These are phyloP conservation scores for Hymenoscyphus linearis DNA, from an alignment of 2,329 filamentous ascomycete genomes.

Conservation along the genomic window DNA sequence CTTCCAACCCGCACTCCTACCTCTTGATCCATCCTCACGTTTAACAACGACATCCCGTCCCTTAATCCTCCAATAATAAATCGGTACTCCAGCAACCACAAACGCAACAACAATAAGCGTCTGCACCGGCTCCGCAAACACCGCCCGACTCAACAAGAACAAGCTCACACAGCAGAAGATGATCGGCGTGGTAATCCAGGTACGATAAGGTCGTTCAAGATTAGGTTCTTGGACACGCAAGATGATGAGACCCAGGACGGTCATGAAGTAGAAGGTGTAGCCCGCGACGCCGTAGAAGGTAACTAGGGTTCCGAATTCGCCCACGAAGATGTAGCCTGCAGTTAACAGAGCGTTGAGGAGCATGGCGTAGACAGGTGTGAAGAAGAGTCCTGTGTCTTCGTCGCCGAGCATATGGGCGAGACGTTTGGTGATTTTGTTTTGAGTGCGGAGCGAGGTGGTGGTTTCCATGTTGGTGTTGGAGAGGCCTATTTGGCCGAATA, in stretches of 20 bases:
- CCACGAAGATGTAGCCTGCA: constrained; percentile 71
- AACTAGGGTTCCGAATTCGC: constrained; percentile 85
- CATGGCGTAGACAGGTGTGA: constrained; percentile 91
- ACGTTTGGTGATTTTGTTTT: constrained; percentile 53
- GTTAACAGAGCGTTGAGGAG: constrained; percentile 74
- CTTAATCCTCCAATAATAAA: constrained; percentile 84
- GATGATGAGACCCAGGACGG: constrained; percentile 88
- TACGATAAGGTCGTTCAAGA: constrained; percentile 85
- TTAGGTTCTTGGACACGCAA: constrained; percentile 81
- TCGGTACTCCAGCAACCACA: constrained; percentile 73
- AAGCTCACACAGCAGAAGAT: constrained; percentile 97
- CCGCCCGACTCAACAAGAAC: constrained; percentile 80
- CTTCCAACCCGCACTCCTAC: constrained; percentile 46
- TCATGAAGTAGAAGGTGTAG: constrained; percentile 96
- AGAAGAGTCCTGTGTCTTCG: constrained; percentile 74
- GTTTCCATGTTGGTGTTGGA: constrained; percentile 37
- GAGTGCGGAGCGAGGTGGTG: constrained; percentile 42
- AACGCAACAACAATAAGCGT: constrained; percentile 83
- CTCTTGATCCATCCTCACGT: constrained; percentile 37
- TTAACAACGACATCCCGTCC: constrained; percentile 51
- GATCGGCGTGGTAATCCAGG: constrained; percentile 95
- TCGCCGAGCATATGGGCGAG: constrained; percentile 66
- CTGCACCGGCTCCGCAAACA: constrained; percentile 88
- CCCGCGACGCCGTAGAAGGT: constrained; percentile 98
- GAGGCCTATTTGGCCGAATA: constrained; percentile 81